Conservation (phyloP, 2,329 filamentous ascomycete genomes). For the Alternaria viburni region DNA sequence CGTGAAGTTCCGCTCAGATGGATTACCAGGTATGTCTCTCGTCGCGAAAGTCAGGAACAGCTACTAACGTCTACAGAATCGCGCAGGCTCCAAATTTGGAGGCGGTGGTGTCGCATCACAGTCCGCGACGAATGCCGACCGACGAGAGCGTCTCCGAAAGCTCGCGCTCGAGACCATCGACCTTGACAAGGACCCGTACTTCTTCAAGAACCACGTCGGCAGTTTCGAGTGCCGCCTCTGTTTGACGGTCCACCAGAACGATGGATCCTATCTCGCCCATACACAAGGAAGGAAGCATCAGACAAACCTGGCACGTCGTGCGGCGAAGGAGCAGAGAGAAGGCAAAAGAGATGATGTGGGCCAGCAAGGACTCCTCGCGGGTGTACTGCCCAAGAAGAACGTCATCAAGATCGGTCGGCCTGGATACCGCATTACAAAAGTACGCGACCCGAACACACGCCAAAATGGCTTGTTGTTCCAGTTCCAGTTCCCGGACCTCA, state of each 20-base stretch:
- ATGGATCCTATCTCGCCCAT: conserved; percentile 97
- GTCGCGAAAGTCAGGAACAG: conserved; percentile 4
- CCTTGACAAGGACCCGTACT: conserved; percentile 98
- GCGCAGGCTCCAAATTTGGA: conserved; percentile 96
- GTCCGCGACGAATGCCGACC: conserved; percentile 93
- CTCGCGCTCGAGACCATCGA: conserved; percentile 98
- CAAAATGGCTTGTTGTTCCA: conserved; percentile 96
- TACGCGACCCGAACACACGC: conserved; percentile 83
- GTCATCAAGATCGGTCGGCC: conserved; percentile 94
- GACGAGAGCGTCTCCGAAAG: conserved; percentile 94
- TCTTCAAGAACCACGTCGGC: conserved; percentile 99
- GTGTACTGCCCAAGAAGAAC: conserved; percentile 72
- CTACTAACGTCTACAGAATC: conserved; percentile 66
- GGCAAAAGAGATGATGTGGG: conserved; percentile 73
- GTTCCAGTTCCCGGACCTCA: conserved; percentile 92
- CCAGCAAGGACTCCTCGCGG: conserved; percentile 77
- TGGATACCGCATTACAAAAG: conserved; percentile 98
- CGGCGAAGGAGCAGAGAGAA: conserved; percentile 93
- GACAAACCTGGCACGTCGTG: conserved; percentile 93
- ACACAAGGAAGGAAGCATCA: conserved; percentile 99
- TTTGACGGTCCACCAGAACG: conserved; percentile 97
- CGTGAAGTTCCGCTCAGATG: conserved; percentile 44
- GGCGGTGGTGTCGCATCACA: conserved; percentile 95
- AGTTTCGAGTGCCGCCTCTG: conserved; percentile 98
- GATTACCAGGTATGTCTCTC: conserved; percentile 56